A percentile compares a stretch with the other conserved stretches of the same genome.
Evolutionary conservation across 208 protist genomes (phyloP).

Genomic region (Naegleria lovaniensis): DNA sequence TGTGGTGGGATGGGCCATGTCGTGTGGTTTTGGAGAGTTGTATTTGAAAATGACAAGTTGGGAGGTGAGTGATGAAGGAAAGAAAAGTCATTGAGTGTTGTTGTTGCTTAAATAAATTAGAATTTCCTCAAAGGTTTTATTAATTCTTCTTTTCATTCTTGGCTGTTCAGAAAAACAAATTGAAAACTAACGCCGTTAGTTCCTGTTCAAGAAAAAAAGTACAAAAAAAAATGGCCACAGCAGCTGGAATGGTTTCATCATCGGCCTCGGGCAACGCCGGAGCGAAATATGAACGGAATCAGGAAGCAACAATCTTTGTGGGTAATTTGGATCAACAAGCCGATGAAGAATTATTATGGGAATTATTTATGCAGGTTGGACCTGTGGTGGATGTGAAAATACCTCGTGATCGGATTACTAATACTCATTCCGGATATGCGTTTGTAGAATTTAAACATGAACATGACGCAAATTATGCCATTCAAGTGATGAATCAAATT

Average conservation of each 20-base stretch:
- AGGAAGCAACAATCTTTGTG: constrained; percentile 75
- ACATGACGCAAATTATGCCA: constrained; percentile 80
- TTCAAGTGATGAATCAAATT: constrained; percentile 79
- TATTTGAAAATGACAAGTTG: neutral
- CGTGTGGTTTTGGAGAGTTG: neutral
- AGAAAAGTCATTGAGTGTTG: too few species aligned
- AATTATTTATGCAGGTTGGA: constrained; percentile 79
- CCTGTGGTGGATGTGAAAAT: constrained; percentile 77
- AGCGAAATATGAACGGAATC: constrained; percentile 55
- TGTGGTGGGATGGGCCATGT: neutral
- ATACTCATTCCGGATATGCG: constrained; percentile 53
- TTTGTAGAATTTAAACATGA: constrained; percentile 82
- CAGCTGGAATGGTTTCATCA: too few species aligned
- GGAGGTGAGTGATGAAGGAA: too few species aligned
- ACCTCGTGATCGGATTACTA: constrained; percentile 75
- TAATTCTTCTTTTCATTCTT: too few species aligned
- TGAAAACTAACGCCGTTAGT: too few species aligned
- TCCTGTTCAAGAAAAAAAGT: too few species aligned
- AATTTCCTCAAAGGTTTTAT: too few species aligned
- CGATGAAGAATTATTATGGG: constrained; percentile 73
- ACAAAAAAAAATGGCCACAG: too few species aligned
- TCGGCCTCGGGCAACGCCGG: too few species aligned
- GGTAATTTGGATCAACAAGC: constrained; percentile 72
- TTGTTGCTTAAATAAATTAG: too few species aligned
- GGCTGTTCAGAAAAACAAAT: too few species aligned